These are phyloP conservation scores for Penicillium sp. DNA, from an alignment of 2,329 filamentous ascomycete species.

Conservation along the genomic window DNA sequence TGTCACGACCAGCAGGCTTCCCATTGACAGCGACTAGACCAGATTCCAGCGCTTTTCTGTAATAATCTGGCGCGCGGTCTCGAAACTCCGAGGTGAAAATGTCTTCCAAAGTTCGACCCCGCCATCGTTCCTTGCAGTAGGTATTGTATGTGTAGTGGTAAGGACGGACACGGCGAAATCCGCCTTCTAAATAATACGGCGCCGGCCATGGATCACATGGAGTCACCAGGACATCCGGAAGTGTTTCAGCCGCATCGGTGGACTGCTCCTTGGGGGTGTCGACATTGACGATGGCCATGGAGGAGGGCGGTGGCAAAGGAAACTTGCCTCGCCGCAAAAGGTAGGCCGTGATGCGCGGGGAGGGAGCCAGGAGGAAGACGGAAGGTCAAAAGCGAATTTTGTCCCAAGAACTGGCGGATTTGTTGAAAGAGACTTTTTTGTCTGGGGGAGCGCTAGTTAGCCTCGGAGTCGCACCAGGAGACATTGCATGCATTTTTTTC, in stretches of 20 bases:
- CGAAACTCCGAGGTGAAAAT: constrained; percentile 90
- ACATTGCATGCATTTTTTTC: too few species aligned
- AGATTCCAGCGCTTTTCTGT: constrained; percentile 70
- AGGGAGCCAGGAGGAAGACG: constrained; percentile 30
- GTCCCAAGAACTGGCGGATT: not conserved
- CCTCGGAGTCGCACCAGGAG: too few species aligned
- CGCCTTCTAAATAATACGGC: constrained; percentile 79
- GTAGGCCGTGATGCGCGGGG: constrained; percentile 37
- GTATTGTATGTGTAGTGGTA: constrained; percentile 47
- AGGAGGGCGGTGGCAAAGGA: constrained; percentile 27
- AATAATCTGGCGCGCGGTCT: constrained; percentile 80
- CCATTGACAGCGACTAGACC: constrained; percentile 79
- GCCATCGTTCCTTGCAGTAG: constrained; percentile 74
- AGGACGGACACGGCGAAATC: constrained; percentile 47
- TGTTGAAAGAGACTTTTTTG: too few species aligned
- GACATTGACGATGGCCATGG: constrained; percentile 36
- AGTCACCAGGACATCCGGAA: constrained; percentile 28
- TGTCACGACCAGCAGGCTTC: constrained; percentile 59
- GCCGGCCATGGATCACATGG: constrained; percentile 47
- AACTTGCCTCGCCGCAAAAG: constrained; percentile 35
- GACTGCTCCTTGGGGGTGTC: constrained; percentile 26
- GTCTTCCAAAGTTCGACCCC: constrained; percentile 71
- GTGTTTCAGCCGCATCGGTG: constrained; percentile 22
- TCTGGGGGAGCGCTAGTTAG: too few species aligned
- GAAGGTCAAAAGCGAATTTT: constrained; percentile 4